Percentiles rank a stretch among this genome's conserved stretches.
These are phyloP conservation scores for Russula abietina DNA, from an alignment of 768 basidiomycete genomes.

Conservation along the genomic window DNA sequence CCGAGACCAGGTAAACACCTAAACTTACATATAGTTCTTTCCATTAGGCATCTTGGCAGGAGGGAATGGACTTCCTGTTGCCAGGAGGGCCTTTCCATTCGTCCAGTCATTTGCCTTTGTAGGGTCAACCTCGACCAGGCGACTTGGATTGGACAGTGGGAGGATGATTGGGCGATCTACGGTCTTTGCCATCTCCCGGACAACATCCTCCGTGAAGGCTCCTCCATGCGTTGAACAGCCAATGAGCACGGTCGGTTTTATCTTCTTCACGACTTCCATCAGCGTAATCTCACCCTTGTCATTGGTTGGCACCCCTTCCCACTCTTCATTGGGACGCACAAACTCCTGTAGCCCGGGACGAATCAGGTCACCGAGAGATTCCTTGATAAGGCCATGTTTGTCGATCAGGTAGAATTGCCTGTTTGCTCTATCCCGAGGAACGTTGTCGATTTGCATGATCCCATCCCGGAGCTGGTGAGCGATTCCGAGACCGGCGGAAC, in stretches of 20 bases:
- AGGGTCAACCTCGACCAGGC: slow-evolving; percentile 69
- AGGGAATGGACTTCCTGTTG: slow-evolving; percentile 81
- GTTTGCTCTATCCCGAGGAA: slow-evolving; percentile 54
- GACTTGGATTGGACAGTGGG: slow-evolving; percentile 77
- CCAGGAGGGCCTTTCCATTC: slow-evolving; percentile 68
- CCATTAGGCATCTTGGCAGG: slow-evolving; percentile 61
- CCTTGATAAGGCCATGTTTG: slow-evolving; percentile 54
- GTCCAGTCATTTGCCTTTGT: slow-evolving; percentile 74
- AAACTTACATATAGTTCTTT: slow-evolving; percentile 58
- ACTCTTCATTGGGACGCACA: slow-evolving; percentile 51
- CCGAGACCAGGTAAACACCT: background rate
- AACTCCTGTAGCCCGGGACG: slow-evolving; percentile 49
- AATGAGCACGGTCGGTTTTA: slow-evolving; percentile 78
- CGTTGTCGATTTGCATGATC: slow-evolving; percentile 47
- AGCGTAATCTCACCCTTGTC: slow-evolving; percentile 44
- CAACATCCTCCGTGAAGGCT: slow-evolving; percentile 70
- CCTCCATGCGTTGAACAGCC: slow-evolving; percentile 76
- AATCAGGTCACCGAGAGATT: slow-evolving; percentile 42
- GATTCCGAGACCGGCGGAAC: slow-evolving; percentile 79
- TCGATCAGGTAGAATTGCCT: slow-evolving; percentile 70
- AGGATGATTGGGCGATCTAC: slow-evolving; percentile 76
- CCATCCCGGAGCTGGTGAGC: slow-evolving; percentile 71
- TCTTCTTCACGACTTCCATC: slow-evolving; percentile 61
- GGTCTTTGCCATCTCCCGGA: slow-evolving; percentile 60
- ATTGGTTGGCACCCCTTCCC: slow-evolving; percentile 38